Percentiles rank a stretch among this genome's conserved stretches.
phyloP scores from a whole-genome alignment of 1,284 basidiomycete genomes.

The Apiotrichum mycotoxinovorans region DNA sequence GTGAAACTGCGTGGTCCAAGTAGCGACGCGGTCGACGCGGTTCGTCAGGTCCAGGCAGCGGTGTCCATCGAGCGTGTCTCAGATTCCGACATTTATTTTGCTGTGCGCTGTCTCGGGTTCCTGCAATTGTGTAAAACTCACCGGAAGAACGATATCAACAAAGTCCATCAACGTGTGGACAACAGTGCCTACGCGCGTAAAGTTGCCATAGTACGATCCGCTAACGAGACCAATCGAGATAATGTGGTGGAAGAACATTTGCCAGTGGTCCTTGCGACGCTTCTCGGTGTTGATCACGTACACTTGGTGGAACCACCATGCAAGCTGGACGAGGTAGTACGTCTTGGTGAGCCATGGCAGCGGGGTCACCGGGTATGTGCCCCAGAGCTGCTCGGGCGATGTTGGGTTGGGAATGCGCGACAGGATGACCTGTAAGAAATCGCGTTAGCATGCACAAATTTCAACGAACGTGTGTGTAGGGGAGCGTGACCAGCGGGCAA shows the following conservation, averaged over 20 bases:
- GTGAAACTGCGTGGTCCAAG: too few species aligned
- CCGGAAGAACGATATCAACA: slow-evolving; percentile 86
- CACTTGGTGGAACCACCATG: slow-evolving; percentile 89
- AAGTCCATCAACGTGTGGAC: slow-evolving; percentile 91
- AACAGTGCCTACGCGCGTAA: slow-evolving; percentile 80
- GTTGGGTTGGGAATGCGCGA: slow-evolving; percentile 67
- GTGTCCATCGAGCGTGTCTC: neutral
- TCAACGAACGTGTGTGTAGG: too few species aligned
- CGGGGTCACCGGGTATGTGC: slow-evolving; percentile 73
- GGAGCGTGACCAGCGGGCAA: neutral
- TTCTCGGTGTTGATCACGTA: slow-evolving; percentile 92
- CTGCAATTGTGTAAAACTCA: slow-evolving; percentile 52
- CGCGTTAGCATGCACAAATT: too few species aligned
- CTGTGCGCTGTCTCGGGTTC: neutral
- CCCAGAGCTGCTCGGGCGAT: slow-evolving; percentile 70
- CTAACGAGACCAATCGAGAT: slow-evolving; percentile 79
- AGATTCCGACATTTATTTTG: neutral
- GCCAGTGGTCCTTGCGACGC: slow-evolving; percentile 82
- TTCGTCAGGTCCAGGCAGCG: too few species aligned
- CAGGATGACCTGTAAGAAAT: slow-evolving; percentile 78
- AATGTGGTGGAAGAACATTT: slow-evolving; percentile 95
- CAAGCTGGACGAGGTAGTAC: slow-evolving; percentile 87
- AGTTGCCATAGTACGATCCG: slow-evolving; percentile 74
- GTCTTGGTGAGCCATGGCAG: slow-evolving; percentile 76
- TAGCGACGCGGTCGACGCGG: too few species aligned